Base-by-base conservation (phyloP, 441 rosid species). In the Gossypium gossypioides region DNA sequence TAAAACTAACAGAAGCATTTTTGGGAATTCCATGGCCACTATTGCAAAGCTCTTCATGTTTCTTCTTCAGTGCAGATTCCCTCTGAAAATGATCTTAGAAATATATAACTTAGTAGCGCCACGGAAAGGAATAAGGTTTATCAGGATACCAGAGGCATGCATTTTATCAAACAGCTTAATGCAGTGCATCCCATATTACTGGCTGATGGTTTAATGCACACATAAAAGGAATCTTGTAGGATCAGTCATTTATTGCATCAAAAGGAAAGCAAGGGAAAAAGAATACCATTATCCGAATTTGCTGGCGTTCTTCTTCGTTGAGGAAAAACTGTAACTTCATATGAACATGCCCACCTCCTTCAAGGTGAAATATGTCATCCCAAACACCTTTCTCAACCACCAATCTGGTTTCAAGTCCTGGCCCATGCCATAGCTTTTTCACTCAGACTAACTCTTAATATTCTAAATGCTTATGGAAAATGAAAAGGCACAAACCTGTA, bases 291-390 rank as follows among this genome's bases (percentile, higher is more conserved):
- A 62, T 69, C 40, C 89, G 89, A 21, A 94, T 87, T 46, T 86
- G 87, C 16, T 79, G 81, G 61, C 91, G 86, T 72, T 92, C 99
- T 70, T 90, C 91, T 71, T 94, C 97, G 18, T 82, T 91, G 60
- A 92, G 97, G 78, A 87, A 57, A 81, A 94, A 92, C 78, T 81
- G 91, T 87, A 94, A 71, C 82, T 84, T 90, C 91, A 92, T 68
- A 34, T 84, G 91, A 74, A 87, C 84, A 56, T 82, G 76, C 59
- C 99, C 91, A 37, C 91, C 89, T 68, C 89, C 97, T 79, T 88
- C 86, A 42, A 90, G 80, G 42, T 73, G 80, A 84, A 94, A 79
- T 7, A 74, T 73, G 64, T 89, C 89, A 74, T 90, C 93, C 96
- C 91, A 88, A 57, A 79, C 37, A n/a, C 93, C 96, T 80, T 83